Evolutionary conservation across 1,284 basidiomycete genomes (phyloP), one percentile per base, ranked within the genome.

Genomic region (Melampsora larici-populina): DNA sequence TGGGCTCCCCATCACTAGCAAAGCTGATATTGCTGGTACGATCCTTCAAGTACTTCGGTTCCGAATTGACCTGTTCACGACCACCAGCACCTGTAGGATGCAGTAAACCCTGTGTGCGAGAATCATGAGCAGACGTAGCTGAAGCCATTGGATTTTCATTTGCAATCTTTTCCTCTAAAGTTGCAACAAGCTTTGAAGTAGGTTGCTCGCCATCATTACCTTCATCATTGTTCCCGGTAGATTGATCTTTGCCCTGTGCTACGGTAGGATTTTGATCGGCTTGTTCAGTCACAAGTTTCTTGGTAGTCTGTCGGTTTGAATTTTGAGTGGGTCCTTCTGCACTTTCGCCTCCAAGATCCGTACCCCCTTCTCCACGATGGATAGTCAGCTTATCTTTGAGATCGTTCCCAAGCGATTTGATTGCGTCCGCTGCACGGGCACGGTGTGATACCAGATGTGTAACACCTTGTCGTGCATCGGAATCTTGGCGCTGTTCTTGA

Each of bases 341-440:
- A 75, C 18, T 66, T 60, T 24, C 60, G 43, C 26, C 51, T 67
- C 85, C 84, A 43, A 85, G 81, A 36, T 80, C 83, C 9, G 84
- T 85, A 15, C 85, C 82, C 5, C 85, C 85, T 11, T 80, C 73
- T 1, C 67, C 58, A n/a, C 81, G 82, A 24, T 82, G 82, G 24
- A 82, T 82, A n/a, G 81, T 81, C 48, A 84, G 82, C 26, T 81
- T 82, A 84, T 95, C 91, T 83, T 95, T 91, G 8, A 87, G 84
- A 79, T 91, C 89, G 1, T 92, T 91, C 83, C 94, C 92, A 92
- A 92, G 94, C 31, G 82, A 79, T n/a, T 83, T 83, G 13, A 82
- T 80, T 31, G 80, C 75, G 18, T 80, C 79, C 67, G 79, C 66
- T 70, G 86, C 85, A 63, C 72, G 63, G 17, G 62, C 29, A n/a